Evolutionary conservation across 345 rosid species (phyloP).

Genomic region (Trapa incisa): DNA sequence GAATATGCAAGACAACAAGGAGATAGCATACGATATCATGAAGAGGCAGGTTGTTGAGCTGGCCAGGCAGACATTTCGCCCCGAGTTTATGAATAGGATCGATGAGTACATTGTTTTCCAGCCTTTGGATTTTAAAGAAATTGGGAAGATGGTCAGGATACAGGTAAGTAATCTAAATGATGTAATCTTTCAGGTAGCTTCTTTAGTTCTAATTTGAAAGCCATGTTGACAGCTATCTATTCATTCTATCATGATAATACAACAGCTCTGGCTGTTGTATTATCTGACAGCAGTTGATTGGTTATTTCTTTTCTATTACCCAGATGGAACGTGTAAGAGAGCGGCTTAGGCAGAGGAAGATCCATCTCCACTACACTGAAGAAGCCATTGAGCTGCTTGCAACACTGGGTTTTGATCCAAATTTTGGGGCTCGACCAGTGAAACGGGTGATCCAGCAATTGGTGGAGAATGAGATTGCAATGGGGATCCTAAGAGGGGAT

Average conservation of each 20-base stretch:
- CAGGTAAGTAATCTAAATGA: conserved; percentile 36
- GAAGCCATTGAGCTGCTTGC: conserved; percentile 54
- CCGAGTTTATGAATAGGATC: conserved; percentile 83
- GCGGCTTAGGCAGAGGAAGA: conserved; percentile 66
- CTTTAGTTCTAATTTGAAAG: not conserved
- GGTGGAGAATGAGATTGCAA: conserved; percentile 77
- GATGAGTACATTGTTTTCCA: conserved; percentile 94
- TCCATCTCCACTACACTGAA: conserved; percentile 54
- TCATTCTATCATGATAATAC: not conserved
- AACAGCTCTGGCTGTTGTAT: not conserved
- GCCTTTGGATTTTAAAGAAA: conserved; percentile 65
- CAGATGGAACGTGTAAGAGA: conserved; percentile 64
- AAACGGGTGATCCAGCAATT: conserved; percentile 84
- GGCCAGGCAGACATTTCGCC: conserved; percentile 83
- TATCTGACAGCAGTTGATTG: not conserved
- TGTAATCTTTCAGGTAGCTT: not conserved
- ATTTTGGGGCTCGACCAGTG: conserved; percentile 83
- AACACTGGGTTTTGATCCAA: conserved; percentile 69
- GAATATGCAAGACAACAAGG: conserved; percentile 54
- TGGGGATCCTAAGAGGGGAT: conserved; percentile 67
- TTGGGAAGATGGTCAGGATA: conserved; percentile 64
- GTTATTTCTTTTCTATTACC: not conserved
- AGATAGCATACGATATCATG: conserved; percentile 66
- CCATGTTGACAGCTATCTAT: not conserved
- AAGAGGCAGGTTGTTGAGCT: conserved; percentile 68